Evolutionary conservation across 108 stramenopile genomes (phyloP).

Genomic region (Fistulifera solaris): DNA sequence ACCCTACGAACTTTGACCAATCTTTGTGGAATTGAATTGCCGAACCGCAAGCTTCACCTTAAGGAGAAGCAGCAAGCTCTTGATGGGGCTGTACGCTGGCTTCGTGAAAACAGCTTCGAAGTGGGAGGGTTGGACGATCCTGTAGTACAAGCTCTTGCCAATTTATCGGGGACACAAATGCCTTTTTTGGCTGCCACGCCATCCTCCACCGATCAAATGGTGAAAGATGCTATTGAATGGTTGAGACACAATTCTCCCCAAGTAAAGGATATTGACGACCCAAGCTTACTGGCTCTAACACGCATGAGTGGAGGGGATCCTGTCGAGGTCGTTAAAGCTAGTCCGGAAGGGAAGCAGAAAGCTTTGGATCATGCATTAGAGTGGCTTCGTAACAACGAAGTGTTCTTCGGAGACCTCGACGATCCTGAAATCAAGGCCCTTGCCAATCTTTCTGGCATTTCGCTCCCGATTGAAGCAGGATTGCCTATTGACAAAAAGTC

Average conservation of each 20-base stretch:
- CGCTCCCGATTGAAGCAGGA: not conserved
- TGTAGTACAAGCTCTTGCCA: not conserved
- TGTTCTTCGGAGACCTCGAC: constrained; percentile 5
- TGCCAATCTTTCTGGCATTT: constrained; percentile 2
- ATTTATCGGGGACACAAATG: constrained; percentile 1
- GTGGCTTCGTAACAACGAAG: constrained; percentile 7
- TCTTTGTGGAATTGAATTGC: constrained; percentile 1
- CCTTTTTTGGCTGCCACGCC: constrained; percentile 2
- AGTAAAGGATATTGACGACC: constrained; percentile 1
- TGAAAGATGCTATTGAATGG: constrained; percentile 23
- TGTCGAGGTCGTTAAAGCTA: too few species aligned
- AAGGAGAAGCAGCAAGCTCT: constrained; percentile 7
- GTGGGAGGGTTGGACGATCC: constrained; percentile 5
- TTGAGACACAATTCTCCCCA: constrained; percentile 12
- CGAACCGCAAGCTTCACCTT: not conserved
- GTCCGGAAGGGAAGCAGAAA: not conserved
- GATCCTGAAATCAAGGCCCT: constrained; percentile 7
- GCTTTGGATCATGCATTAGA: constrained; percentile 7
- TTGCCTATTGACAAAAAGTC: not conserved
- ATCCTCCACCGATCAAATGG: too few species aligned
- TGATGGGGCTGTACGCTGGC: constrained; percentile 19
- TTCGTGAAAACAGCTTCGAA: constrained; percentile 8
- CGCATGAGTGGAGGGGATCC: not conserved
- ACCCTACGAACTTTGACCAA: constrained; percentile 1
- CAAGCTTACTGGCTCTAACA: not conserved